Conservation (phyloP, 768 basidiomycete species). For the Naganishia randhawae region DNA sequence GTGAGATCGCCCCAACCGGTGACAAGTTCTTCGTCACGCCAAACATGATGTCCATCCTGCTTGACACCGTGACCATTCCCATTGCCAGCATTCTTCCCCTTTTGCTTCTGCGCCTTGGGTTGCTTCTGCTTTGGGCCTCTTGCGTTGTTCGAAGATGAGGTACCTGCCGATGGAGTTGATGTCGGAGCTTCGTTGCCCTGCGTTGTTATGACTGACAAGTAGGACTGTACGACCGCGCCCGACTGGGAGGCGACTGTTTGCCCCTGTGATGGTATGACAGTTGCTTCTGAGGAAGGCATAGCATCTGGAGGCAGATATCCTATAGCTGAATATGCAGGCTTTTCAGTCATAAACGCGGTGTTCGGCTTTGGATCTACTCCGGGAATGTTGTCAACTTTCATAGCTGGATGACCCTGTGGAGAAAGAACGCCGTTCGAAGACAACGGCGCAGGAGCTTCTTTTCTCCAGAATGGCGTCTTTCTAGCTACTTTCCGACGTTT, state of each 20-base stretch:
- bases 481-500: background rate
- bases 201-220: background rate
- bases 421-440: too few species aligned
- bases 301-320: too few species aligned
- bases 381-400: too few species aligned
- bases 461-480: constrained; percentile 7
- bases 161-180: background rate
- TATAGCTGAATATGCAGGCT: too few species aligned
- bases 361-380: too few species aligned
- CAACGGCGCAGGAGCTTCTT: constrained; percentile 1
- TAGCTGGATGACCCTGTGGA: too few species aligned
- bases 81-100: background rate
- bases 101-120: constrained; percentile 9
- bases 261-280: background rate
- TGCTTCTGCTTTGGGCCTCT: constrained; percentile 7
- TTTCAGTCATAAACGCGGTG: too few species aligned
- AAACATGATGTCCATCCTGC: constrained; percentile 8
- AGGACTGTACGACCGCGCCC: background rate
- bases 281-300: background rate
- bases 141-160: background rate
- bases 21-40: constrained; percentile 7
- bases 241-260: background rate
- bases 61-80: background rate
- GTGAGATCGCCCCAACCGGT: constrained; percentile 11
- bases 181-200: background rate